A percentile compares a stretch with the other conserved stretches of the same genome.
Conservation (phyloP, 2,329 filamentous ascomycete species). For the Aspergillus carbonarius region DNA sequence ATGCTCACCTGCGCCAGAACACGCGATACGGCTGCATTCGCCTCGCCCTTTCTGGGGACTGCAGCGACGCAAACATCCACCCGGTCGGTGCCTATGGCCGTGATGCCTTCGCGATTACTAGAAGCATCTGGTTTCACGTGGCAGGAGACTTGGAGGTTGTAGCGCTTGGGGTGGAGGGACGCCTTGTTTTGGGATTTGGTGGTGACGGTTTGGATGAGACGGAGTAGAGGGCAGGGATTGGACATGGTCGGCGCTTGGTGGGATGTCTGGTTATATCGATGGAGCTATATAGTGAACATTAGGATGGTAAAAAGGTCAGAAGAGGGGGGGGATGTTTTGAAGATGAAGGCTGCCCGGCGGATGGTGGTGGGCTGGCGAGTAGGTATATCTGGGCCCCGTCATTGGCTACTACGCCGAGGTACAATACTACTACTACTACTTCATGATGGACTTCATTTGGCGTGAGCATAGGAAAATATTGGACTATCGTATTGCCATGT, state of each 20-base stretch:
- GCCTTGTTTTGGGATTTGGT: conserved; percentile 8
- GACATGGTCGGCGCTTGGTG: not conserved
- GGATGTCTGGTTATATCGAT: not conserved
- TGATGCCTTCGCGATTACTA: conserved; percentile 61
- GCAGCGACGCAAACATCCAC: conserved; percentile 67
- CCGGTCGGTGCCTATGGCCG: conserved; percentile 54
- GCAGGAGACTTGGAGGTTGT: conserved; percentile 60
- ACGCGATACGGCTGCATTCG: conserved; percentile 65
- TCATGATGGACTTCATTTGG: too few species aligned
- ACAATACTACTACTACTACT: too few species aligned
- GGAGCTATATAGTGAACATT: not conserved
- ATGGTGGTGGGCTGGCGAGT: not conserved
- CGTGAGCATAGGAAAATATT: too few species aligned
- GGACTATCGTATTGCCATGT: too few species aligned
- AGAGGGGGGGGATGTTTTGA: not conserved
- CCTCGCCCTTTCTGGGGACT: conserved; percentile 64
- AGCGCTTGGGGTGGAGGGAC: conserved; percentile 11
- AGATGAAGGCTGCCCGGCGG: not conserved
- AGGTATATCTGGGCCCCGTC: not conserved
- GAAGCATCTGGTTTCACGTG: conserved; percentile 67
- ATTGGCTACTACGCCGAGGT: not conserved
- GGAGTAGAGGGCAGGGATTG: conserved; percentile 12
- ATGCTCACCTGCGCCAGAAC: conserved; percentile 59
- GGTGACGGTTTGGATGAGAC: conserved; percentile 12
- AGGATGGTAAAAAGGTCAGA: not conserved